Base-by-base conservation (phyloP, 371 early-diverging fungal genomes). In the Mortierella sp. region DNA sequence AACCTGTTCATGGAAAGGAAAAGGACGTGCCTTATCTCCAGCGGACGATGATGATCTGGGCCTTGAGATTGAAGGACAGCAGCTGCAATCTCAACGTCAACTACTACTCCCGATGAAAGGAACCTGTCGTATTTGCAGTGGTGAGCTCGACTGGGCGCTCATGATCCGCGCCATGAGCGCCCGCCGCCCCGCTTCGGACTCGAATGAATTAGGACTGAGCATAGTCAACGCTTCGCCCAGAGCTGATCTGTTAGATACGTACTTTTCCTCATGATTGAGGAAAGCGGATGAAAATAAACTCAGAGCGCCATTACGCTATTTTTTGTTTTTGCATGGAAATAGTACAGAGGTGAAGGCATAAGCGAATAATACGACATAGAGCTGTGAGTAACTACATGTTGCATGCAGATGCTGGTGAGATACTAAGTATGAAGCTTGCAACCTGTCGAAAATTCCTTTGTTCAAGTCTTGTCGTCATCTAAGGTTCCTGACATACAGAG, bases 131-230 rank as follows among this genome's bases (percentile, higher is more conserved):
- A 21, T 58, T 14, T 73, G 73, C 14, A 32, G 32, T 11, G 49
- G 39, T 3, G 68, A 58, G 6, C 47, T 73, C 39, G 34, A 47
- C 15, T 73, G 73, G 68, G 51, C 31, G 6, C 28, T 3, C 19
- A 67, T 73, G 73, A 42, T 73, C 7, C 73, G 57, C 14, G 54
- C 73, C 28, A 73, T 73, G 73, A 49, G 37, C 27, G 50, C 56
- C 5, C 72, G 72, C 4, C 47, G 27, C n/a, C 5, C 31, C 30
- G 27, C 31, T 17, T 14, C 50, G 17, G 27, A 12, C 17, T 9
- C 27, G n/a, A 26, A 2, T 15, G 17, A 54, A 14, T 54, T 21
- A 12, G 17, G 26, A 42, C 11, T 7, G 5, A 28, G 49, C 26
- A 15, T n/a, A 8, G 49, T 9, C 2, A 26, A 12, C 21, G 3